Evolutionary conservation across 1,284 basidiomycete genomes (phyloP), one percentile per base, ranked within the genome.

Genomic region (Pulveroboletus sp.): DNA sequence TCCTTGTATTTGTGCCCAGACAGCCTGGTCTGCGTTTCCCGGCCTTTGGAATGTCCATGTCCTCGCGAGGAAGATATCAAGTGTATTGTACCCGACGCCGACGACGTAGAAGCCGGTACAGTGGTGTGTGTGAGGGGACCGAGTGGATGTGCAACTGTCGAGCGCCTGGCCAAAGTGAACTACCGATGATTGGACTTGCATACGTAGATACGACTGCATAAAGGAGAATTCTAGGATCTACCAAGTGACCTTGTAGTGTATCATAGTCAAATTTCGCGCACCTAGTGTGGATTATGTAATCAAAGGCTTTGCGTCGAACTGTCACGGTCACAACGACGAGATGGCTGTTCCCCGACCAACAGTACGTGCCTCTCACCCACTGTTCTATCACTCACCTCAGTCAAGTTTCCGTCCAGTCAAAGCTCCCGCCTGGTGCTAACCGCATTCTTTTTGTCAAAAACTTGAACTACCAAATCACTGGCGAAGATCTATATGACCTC

Each of bases 401-500:
- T 36, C 43, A 25, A 31, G 35, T 11, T 17, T 20, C 25, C 18
- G 17, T 22, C 45, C 49, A 89, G 90, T 79, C 88, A n/a, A 91
- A 92, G 72, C 82, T 92, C 22, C 90, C 91, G 8, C 87, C 90
- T 31, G 91, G 91, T 49, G 91, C 90, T 18, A 93, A 93, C 69
- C 84, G 91, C 48, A 91, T 93, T 56, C 80, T 93, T 43, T 93
- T 92, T 65, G 88, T 93, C 31, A 92, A 92, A 77, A 96, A 96
- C 68, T 78, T 96, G 59, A 96, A 95, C 75, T 99, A 98, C 78
- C 89, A 90, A 73, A 98, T 96, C 65, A 91, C 87, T 43, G 96
- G 94, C 46, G 88, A 94, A 57, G 96, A 98, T 74, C 76, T 98
- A 62, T 98, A 98, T 75, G 96, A 99, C 76, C 81, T 99, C 57